These are phyloP conservation scores for Boletus insuetus DNA, from an alignment of 768 basidiomycete genomes.

Conservation along the genomic window DNA sequence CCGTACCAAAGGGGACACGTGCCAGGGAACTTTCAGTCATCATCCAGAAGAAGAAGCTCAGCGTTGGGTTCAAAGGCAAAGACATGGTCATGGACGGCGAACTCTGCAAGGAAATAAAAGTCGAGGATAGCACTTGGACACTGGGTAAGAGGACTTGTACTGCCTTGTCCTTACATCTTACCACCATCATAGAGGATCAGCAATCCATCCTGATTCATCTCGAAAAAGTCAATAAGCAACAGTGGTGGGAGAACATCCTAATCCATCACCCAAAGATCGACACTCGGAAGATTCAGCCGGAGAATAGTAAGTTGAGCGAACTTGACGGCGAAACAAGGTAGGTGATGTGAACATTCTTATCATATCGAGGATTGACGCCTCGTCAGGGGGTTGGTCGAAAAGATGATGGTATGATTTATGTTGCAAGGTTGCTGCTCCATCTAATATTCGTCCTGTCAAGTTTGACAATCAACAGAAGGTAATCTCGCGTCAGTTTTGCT, in stretches of 20 bases:
- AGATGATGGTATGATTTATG: slow-evolving; percentile 89
- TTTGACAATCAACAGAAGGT: slow-evolving; percentile 47
- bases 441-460: slow-evolving; percentile 25
- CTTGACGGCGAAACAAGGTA: slow-evolving; percentile 93
- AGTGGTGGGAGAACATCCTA: slow-evolving; percentile 98
- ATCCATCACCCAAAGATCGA: slow-evolving; percentile 96
- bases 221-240: slow-evolving; percentile 82
- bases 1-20: slow-evolving; percentile 85
- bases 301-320: slow-evolving; percentile 94
- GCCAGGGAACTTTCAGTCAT: slow-evolving; percentile 70
- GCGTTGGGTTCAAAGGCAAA: slow-evolving; percentile 79
- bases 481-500: background rate
- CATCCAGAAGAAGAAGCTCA: slow-evolving; percentile 80
- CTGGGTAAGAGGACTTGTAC: slow-evolving; percentile 56
- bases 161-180: slow-evolving; percentile 3
- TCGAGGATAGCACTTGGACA: slow-evolving; percentile 98
- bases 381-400: slow-evolving; percentile 92
- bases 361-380: slow-evolving; percentile 7
- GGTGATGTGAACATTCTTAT: slow-evolving; percentile 9
- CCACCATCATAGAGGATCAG: slow-evolving; percentile 65
- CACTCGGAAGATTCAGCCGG: slow-evolving; percentile 91
- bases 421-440: background rate
- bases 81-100: slow-evolving; percentile 88
- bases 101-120: slow-evolving; percentile 88
- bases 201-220: slow-evolving; percentile 70